Evolutionary conservation across 192 early-diverging fungal genomes (phyloP).

Genomic region (Funneliformis mosseae): DNA sequence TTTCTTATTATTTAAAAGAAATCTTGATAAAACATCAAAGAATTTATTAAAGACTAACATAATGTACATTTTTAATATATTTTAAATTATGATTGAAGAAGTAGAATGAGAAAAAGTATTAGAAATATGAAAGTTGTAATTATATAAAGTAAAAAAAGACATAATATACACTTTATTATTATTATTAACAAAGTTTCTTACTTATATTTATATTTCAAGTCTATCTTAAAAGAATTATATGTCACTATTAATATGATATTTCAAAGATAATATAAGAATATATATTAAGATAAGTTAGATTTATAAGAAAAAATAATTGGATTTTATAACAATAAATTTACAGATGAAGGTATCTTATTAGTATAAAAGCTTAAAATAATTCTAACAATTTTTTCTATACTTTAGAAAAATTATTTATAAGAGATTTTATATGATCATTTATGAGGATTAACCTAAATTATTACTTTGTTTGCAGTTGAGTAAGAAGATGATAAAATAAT

Average conservation of each 20-base stretch:
- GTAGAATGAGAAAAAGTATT: not conserved
- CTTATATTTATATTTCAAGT: not conserved
- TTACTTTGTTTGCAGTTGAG: not conserved
- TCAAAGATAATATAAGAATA: not conserved
- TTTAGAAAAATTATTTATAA: not conserved
- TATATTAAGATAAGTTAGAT: not conserved
- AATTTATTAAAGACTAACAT: not conserved
- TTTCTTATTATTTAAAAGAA: not conserved
- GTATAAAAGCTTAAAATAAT: not conserved
- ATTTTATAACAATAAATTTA: not conserved
- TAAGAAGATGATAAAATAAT: not conserved
- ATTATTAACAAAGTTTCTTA: not conserved
- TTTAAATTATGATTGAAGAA: not conserved
- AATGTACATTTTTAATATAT: not conserved
- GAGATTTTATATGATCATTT: not conserved
- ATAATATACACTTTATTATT: not conserved
- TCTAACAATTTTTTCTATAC: not conserved
- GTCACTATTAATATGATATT: not conserved
- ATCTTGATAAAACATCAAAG: not conserved
- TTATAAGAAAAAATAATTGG: not conserved
- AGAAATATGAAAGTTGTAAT: not conserved
- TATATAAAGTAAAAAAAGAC: not conserved
- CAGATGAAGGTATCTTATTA: not conserved
- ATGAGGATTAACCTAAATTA: not conserved
- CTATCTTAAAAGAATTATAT: not conserved